Base-by-base conservation (phyloP, 345 rosid genomes). In the Gossypium thurberi region DNA sequence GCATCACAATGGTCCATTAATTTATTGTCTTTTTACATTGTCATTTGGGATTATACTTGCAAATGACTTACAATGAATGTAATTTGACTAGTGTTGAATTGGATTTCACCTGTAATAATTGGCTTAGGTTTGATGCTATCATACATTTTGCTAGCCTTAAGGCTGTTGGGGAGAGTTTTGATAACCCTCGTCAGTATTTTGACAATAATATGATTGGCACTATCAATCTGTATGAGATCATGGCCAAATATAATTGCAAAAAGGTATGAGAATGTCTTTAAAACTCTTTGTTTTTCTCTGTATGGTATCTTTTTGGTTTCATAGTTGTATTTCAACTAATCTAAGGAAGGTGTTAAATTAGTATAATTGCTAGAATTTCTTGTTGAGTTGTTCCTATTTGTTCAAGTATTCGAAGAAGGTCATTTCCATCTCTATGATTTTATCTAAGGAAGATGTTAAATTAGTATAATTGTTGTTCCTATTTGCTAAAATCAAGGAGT, bases 141-240 rank as follows among this genome's bases (percentile, higher is more conserved):
- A 90, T 94, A 67, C 99, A 94, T 74, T 91, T 91, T 79, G 98
- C 96, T 82, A 93, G 96, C 60, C 89, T 89, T 33, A 92, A 94
- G 62, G 62, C 37, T 23, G 37, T 57, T 3, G 17, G 37, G 42
- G 98, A 92, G 81, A 94, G 98, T 72, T 90, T 92, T 70, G 84
- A 62, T 10, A 75, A 87, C 63, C 98, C 97, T 71, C 87, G 87
- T 14, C 87, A 94, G 51, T 92, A 90, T 75, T 92, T 92, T 69
- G 96, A 92, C n/a, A 61, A 90, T 74, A 91, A 94, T 80, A 78
- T 94, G 83, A 70, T 91, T 74, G 95, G 97, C 52, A 90, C 98
- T 8, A 90, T 94, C 75, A 94, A 91, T 71, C 84, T 90, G 2
- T 91, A 86, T 70, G 92, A 90, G 81, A 75, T 83, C 58, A 94